Evolutionary conservation across 768 basidiomycete genomes (phyloP).

Genomic region (Tephrocybe sp.): DNA sequence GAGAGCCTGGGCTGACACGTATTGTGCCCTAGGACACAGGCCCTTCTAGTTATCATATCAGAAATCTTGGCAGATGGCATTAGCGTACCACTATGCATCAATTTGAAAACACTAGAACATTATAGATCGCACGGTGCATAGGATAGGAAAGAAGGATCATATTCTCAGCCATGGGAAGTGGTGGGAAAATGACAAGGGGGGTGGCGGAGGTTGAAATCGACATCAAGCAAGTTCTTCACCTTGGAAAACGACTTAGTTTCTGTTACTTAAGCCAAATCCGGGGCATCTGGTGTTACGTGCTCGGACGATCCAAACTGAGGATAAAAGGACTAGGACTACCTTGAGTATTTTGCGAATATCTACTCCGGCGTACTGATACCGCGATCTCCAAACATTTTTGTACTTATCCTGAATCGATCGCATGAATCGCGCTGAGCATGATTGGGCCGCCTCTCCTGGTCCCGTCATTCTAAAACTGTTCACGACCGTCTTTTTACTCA

Average conservation of each 20-base stretch:
- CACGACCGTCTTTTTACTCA: too few relatives aligned
- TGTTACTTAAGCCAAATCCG: too few relatives aligned
- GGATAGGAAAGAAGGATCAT: neutral
- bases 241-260: too few relatives aligned
- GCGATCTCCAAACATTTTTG: neutral
- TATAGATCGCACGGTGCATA: conserved; percentile 7
- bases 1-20: too few relatives aligned
- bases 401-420: neutral
- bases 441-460: conserved; percentile 12
- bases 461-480: neutral
- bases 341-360: too few relatives aligned
- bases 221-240: too few relatives aligned
- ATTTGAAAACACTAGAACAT: neutral
- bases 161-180: conserved; percentile 15
- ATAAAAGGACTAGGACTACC: too few relatives aligned
- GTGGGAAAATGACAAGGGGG: conserved; percentile 9
- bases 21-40: too few relatives aligned
- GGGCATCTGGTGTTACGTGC: neutral
- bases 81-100: neutral
- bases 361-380: too few relatives aligned
- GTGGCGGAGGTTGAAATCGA: conserved; percentile 10
- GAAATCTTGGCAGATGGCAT: neutral
- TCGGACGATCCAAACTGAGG: too few relatives aligned
- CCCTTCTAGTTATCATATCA: too few relatives aligned
- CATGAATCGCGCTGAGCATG: conserved; percentile 16